Base-by-base conservation (phyloP, 192 early-diverging fungal genomes). In the Coemansia umbellata region DNA sequence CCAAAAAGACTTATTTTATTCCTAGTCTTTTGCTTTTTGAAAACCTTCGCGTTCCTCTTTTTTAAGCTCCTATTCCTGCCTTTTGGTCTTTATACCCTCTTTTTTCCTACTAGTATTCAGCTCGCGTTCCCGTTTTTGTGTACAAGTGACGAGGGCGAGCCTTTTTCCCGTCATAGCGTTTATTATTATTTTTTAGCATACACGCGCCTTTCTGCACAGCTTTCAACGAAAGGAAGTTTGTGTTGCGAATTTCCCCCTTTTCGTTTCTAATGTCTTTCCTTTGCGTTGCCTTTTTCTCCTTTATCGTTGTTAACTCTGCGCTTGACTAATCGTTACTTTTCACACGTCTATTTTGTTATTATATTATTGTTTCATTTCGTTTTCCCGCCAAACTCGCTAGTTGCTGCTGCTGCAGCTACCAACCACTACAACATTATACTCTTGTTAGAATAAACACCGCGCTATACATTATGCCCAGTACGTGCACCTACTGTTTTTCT, bases 141-240 rank as follows among this genome's bases (percentile, higher is more conserved):
- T 22, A 45, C 43, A 27, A 48, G 35, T 15, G 30, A 27, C 27
- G 44, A 35, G 28, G 35, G 11, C 50, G 35, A 31, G 47, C 42
- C 47, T 48, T 62, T 48, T 47, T 49, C 56, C 47, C 8, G 32
- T 51, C 36, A 24, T 37, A 37, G 36, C 33, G 24, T 37, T 13
- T 37, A 26, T 7, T 24, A 3, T 51, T 19, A 2, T 51, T 19
- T 45, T n/a, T 41, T 7, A 13, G 8, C 2, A 17, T 41, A 21
- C 39, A 41, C 7, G 8, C 6, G n/a, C n/a, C n/a, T n/a, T n/a
- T n/a, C n/a, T n/a, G n/a, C n/a, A n/a, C n/a, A n/a, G n/a, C n/a
- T n/a, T n/a, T n/a, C n/a, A n/a, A n/a, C n/a, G n/a, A n/a, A n/a
- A n/a, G n/a, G n/a, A n/a, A n/a, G n/a, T n/a, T n/a, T n/a, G n/a